These are phyloP conservation scores for Dalbergia cochinchinensis DNA, from an alignment of 306 rosid species.

Conservation along the genomic window DNA sequence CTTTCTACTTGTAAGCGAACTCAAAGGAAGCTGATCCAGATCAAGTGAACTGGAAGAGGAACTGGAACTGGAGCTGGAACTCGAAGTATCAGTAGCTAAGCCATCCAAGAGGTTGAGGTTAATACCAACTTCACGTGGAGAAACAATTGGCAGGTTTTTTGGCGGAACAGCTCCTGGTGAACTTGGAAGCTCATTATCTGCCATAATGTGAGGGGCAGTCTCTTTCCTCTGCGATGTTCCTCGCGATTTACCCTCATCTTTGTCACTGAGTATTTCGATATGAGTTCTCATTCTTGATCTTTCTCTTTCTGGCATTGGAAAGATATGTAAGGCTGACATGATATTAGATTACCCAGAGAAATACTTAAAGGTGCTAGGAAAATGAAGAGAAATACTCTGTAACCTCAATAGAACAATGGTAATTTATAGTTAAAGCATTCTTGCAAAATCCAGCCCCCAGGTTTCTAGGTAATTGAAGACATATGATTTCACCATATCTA, in stretches of 20 bases:
- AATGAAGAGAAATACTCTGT: slow-evolving; percentile 13
- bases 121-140: not conserved
- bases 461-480: not conserved
- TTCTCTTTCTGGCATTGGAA: slow-evolving; percentile 1
- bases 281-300: not conserved
- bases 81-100: slow-evolving; percentile 27
- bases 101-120: not conserved
- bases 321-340: slow-evolving; percentile 19
- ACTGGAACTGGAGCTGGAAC: slow-evolving; percentile 30
- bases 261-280: slow-evolving; percentile 5
- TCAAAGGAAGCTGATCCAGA: not conserved
- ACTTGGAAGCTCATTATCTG: not conserved
- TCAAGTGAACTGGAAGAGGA: slow-evolving; percentile 37
- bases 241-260: slow-evolving; percentile 6
- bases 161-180: slow-evolving; percentile 30
- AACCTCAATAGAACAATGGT: slow-evolving; percentile 4
- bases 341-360: slow-evolving; percentile 1
- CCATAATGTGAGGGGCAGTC: slow-evolving; percentile 12
- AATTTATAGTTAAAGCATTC: slow-evolving; percentile 1
- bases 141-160: not conserved
- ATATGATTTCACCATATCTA: slow-evolving; percentile 10
- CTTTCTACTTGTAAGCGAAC: not conserved
- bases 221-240: slow-evolving; percentile 21
- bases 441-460: not conserved
- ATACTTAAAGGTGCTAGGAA: slow-evolving; percentile 3